phyloP scores from a whole-genome alignment of 768 basidiomycete species.

The Russula olivacea region DNA sequence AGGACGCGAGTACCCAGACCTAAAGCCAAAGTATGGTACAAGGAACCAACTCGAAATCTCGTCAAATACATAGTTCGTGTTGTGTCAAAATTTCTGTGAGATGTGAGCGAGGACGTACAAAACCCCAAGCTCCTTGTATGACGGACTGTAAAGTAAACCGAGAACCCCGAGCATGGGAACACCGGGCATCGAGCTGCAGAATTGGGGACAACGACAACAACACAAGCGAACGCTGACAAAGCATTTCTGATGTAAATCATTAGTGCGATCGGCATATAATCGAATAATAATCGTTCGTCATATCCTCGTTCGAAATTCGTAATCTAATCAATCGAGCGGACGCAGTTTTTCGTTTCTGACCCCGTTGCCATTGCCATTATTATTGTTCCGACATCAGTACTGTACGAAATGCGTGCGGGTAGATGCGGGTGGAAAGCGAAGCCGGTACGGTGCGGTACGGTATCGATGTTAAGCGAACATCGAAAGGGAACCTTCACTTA shows the following conservation, averaged over 20 bases:
- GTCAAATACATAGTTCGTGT: neutral
- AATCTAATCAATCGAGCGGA: slow-evolving; percentile 2
- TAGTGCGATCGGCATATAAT: neutral
- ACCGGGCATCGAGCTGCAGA: neutral
- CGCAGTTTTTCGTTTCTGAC: neutral
- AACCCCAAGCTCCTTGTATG: neutral
- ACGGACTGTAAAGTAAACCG: neutral
- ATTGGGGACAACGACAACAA: neutral
- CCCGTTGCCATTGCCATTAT: neutral
- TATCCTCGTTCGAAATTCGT: no score
- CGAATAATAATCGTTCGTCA: no score
- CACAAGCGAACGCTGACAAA: slow-evolving; percentile 7
- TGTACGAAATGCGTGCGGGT: neutral
- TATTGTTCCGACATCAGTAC: no score
- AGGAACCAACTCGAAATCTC: neutral
- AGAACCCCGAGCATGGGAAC: neutral
- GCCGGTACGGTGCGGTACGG: neutral
- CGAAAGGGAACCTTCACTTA: neutral
- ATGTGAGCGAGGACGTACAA: neutral
- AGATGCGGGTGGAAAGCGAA: neutral
- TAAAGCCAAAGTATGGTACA: neutral
- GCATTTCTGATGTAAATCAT: slow-evolving; percentile 1
- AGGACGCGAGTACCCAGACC: neutral
- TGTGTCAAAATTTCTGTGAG: neutral
- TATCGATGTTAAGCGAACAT: neutral